These are phyloP conservation scores for Entomortierella parvispora DNA, from an alignment of 192 early-diverging fungal species.

Conservation along the genomic window DNA sequence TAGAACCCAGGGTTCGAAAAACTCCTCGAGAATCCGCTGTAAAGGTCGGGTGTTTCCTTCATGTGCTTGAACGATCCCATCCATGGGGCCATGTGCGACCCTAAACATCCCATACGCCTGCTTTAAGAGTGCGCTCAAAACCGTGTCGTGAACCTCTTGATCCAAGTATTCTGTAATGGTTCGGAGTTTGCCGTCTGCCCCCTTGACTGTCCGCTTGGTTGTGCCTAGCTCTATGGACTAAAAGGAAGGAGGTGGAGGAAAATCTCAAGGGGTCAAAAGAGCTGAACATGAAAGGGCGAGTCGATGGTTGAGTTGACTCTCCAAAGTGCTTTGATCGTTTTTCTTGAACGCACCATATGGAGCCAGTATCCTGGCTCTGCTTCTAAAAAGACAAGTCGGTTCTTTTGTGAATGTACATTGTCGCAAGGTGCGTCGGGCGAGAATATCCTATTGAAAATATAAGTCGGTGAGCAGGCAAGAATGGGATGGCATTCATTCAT, in stretches of 20 bases:
- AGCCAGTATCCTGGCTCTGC: slow-evolving; percentile 71
- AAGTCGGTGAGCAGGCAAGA: too few relatives aligned
- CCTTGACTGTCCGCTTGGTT: slow-evolving; percentile 54
- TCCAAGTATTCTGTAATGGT: slow-evolving; percentile 64
- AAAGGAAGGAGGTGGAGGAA: background rate
- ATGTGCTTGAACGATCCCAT: slow-evolving; percentile 18
- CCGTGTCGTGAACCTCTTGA: slow-evolving; percentile 61
- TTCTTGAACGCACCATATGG: slow-evolving; percentile 58
- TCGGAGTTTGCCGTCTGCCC: slow-evolving; percentile 60
- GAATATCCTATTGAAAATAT: slow-evolving; percentile 55
- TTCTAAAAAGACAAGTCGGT: slow-evolving; percentile 64
- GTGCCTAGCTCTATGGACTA: slow-evolving; percentile 53
- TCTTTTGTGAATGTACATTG: slow-evolving; percentile 71
- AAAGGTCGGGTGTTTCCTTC: slow-evolving; percentile 25
- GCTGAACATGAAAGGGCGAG: background rate
- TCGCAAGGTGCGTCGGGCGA: slow-evolving; percentile 59
- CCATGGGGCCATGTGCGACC: slow-evolving; percentile 37
- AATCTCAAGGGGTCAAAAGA: background rate
- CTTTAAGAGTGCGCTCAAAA: slow-evolving; percentile 53
- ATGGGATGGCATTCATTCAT: background rate
- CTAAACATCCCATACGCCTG: slow-evolving; percentile 66
- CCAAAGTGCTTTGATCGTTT: background rate
- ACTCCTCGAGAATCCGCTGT: slow-evolving; percentile 61
- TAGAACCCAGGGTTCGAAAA: slow-evolving; percentile 68
- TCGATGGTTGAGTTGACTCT: too few relatives aligned